Conservation (phyloP, 1,284 basidiomycete genomes). For the Trichosporon sp. region DNA sequence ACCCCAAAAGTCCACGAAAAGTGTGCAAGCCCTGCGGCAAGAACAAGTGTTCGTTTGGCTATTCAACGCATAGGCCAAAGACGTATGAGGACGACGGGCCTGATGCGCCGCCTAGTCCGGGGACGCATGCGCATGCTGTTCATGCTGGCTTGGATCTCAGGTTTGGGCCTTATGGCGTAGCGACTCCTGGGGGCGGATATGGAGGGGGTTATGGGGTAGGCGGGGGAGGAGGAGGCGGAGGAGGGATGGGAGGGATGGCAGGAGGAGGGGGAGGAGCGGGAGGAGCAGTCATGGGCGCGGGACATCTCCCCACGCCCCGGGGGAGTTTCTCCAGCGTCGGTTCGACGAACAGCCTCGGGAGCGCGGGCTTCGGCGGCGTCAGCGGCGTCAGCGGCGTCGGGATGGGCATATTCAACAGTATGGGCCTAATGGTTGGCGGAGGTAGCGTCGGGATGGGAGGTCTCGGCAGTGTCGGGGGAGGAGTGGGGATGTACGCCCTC, state of each 20-base stretch:
- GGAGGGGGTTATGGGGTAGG: neutral
- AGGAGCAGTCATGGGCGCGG: neutral
- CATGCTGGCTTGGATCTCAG: neutral
- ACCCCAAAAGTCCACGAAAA: constrained; percentile 11
- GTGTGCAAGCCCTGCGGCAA: constrained; percentile 20
- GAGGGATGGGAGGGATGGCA: neutral
- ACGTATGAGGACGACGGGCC: constrained; percentile 1
- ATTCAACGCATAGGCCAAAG: neutral
- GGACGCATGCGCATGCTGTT: neutral
- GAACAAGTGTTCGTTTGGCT: constrained; percentile 18
- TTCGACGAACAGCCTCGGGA: too few species aligned
- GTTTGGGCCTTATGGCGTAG: neutral
- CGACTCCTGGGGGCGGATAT: neutral
- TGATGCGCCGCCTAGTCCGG: neutral
- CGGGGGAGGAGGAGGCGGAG: neutral
- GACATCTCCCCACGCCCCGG: too few species aligned
- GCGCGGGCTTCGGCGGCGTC: neutral
- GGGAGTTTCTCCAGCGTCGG: neutral
- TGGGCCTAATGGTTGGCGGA: too few species aligned
- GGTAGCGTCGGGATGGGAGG: too few species aligned
- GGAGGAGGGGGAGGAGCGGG: neutral
- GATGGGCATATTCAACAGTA: too few species aligned
- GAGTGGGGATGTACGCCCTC: too few species aligned
- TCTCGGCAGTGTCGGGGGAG: too few species aligned
- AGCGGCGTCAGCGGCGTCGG: neutral